Base-by-base conservation (phyloP, 2,329 filamentous ascomycete species). In the Ceratocystiopsis sp. region DNA sequence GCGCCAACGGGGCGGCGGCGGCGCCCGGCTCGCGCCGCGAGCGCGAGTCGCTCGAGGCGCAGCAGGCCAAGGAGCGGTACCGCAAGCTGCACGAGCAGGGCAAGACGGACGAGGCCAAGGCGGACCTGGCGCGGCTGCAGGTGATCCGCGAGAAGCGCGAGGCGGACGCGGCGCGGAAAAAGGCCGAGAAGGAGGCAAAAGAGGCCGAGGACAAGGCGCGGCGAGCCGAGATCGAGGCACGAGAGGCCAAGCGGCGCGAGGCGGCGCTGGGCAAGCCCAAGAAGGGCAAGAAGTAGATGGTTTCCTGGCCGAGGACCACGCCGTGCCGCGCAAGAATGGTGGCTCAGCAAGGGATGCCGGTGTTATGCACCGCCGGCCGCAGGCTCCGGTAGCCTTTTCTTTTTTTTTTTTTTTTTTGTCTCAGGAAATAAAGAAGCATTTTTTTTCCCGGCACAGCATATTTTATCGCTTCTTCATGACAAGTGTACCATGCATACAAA, bases 51-150 rank as follows among this genome's bases (percentile, higher is more conserved):
- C 56, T 91, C 33, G 82, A 94, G 64, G 87, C 87, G 2, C 79
- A 81, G 49, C 82, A 89, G 58, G 85, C 84, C 29, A 87, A 86
- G 60, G 87, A 94, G 67, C 73, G 78, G 52, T 95, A 94, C 57
- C 75, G 85, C 68, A 93, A 93, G 64, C 61, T 95, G 54, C 89
- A 95, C 56, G 84, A 86, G 45, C 82, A 86, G 57, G 89, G 89
- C 55, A 96, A 96, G 76, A 96, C 91, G 38, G 91, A 98, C 48
- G 84, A 95, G 69, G 87, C 89, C 40, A 81, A 84, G 59, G 80
- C 84, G 6, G 91, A 98, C 62, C 57, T 96, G 52, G 89, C 85
- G 46, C 75, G 91, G 44, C 64, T 98, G 55, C 77, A 69, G 59
- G 58, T 89, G 46, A 85, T 98, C 51, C 76, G 79, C 40, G 84